Evolutionary conservation across 2,329 filamentous ascomycete genomes (phyloP), one percentile per base, ranked within the genome.

Genomic region (Cladosporium phlei): DNA sequence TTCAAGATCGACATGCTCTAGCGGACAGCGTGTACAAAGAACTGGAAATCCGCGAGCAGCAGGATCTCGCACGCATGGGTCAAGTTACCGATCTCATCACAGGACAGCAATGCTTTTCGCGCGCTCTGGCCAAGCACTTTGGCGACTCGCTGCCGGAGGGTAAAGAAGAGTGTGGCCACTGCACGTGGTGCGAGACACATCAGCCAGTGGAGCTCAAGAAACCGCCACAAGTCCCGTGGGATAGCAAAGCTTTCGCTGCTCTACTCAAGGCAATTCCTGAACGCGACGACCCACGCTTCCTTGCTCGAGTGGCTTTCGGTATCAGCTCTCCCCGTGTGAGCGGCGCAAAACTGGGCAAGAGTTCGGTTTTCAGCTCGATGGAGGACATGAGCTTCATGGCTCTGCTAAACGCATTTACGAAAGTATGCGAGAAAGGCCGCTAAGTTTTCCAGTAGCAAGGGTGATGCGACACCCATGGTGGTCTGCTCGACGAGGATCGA

Each of bases 221-320:
- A 0, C 67, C 66, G 21, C 64, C 67, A 7, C 63, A 62, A 0
- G 65, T 68, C 12, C 52, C 57, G 0, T 65, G 76, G 3, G 64
- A 79, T 46, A 46, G 54, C 0, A 48, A 48, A 0, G 65, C 65
- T 0, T 73, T 82, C 37, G 47, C 60, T 5, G 59, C 55, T 1
- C 62, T 83, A 0, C 61, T 83, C 1, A 50, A 59, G 0, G 66
- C 60, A 0, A 72, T 74, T 10, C 54, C 62, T 1, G 69, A 73
- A 1, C 67, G 76, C 2, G 76, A 83, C 37, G 80, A 84, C 56
- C 69, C 80, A 2, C 63, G 79, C 10, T 76, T 81, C 52, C 63
- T 83, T 21, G 77, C 80, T 0, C 69, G 76, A 16, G 64, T 83
- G 3, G 80, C 79, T 0, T 83, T 82, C 57, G 80, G 80, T 0